phyloP scores from a whole-genome alignment of 2,329 filamentous ascomycete species.

The Bipolaris gigantea region DNA sequence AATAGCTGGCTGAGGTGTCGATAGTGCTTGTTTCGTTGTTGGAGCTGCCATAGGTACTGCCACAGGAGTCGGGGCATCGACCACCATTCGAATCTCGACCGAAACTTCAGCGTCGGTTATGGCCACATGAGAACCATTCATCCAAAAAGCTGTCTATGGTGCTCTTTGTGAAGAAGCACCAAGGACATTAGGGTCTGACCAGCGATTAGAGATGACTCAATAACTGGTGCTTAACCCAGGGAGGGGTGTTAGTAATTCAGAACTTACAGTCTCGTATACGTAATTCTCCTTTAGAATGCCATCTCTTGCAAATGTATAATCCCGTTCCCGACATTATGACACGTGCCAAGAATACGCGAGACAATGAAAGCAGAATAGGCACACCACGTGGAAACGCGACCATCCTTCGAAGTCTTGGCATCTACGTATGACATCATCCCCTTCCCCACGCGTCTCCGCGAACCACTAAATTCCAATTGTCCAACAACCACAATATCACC shows the following conservation, averaged over 20 bases:
- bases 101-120: background rate
- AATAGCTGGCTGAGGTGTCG: background rate
- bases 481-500: background rate
- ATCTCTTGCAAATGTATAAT: too few species aligned
- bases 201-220: background rate
- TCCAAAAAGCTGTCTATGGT: background rate
- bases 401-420: slow-evolving; percentile 11
- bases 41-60: background rate
- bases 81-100: background rate
- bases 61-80: background rate
- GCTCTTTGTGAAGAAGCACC: background rate
- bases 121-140: background rate
- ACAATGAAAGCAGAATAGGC: background rate
- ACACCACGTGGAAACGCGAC: slow-evolving; percentile 45
- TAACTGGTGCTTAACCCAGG: background rate
- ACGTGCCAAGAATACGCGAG: background rate
- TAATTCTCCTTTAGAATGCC: too few species aligned
- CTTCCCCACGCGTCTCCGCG: slow-evolving; percentile 6
- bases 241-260: too few species aligned
- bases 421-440: slow-evolving; percentile 19
- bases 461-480: background rate
- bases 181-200: background rate
- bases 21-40: background rate
- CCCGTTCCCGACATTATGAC: too few species aligned
- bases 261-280: too few species aligned